Base-by-base conservation (phyloP, 768 basidiomycete genomes). In the Calvatia gigantea region DNA sequence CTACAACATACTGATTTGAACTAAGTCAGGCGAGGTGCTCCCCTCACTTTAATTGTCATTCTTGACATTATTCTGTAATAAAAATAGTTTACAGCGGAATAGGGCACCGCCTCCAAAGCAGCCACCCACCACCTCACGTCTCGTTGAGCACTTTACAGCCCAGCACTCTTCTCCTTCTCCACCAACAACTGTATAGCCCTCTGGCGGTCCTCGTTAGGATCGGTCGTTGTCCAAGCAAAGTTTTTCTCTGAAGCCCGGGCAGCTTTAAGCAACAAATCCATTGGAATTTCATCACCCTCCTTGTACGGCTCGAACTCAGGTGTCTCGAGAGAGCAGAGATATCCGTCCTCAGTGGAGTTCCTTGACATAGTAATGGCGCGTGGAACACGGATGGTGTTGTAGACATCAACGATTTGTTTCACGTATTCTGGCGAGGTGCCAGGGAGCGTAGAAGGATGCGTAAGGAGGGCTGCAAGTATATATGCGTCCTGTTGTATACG, bases 401-500 rank as follows among this genome's bases (percentile, higher is more conserved):
- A 72, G 9, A 69, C 42, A 17, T 33, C 35, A 3, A 33, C 25
- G 8, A 54, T 28, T 29, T 54, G 14, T 65, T 59, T 6, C 63
- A 49, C 31, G 29, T 44, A 23, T 28, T 48, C 42, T 35, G 41
- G 17, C 25, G 45, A 35, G 29, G 27, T 21, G 28, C 59, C 0
- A 65, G 65, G 33, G 62, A 69, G 45, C 67, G 29, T 72, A 3
- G 57, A 38, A 6, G 63, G 66, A 54, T 82, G 75, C 4, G 75
- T 74, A 25, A 78, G 67, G 33, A 75, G 62, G 1, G 66, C 65
- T 11, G 72, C 68, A 6, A 76, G 68, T 32, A 75, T 62, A 50
- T 69, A 74, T 6, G 73, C 73, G 54, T 76, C 78, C 75, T 86
- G 75, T 8, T 21, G n/a, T n/a, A 50, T 19, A 11, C 2, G 8